Percentiles rank a stretch among this genome's conserved stretches.
Conservation (phyloP, 2,329 filamentous ascomycete species). For the Chaetothyriales sp. region DNA sequence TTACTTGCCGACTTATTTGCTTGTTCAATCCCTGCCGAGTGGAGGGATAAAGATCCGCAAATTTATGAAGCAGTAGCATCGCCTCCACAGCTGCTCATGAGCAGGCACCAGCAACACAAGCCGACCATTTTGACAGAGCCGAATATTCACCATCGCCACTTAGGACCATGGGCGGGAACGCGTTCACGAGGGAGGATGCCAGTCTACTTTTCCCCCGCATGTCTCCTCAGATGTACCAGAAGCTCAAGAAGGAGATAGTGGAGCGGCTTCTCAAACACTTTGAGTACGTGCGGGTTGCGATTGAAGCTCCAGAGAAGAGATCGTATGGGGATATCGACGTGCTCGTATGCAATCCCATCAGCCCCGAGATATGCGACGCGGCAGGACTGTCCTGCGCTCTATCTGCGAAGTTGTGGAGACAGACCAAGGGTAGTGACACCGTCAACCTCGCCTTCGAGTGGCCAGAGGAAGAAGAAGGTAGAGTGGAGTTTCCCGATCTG, state of each 20-base stretch:
- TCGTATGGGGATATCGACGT: slow-evolving; percentile 63
- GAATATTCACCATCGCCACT: neutral
- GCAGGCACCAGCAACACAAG: neutral
- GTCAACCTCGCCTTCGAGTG: slow-evolving; percentile 19
- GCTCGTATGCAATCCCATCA: slow-evolving; percentile 38
- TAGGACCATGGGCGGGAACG: slow-evolving; percentile 38
- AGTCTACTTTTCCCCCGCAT: slow-evolving; percentile 46
- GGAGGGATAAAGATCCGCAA: too few species aligned
- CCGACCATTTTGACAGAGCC: too few species aligned
- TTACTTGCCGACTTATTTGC: too few species aligned
- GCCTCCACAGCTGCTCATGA: neutral
- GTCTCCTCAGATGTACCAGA: slow-evolving; percentile 40
- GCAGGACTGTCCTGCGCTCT: slow-evolving; percentile 6
- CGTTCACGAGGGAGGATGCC: slow-evolving; percentile 40
- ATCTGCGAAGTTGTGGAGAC: slow-evolving; percentile 8
- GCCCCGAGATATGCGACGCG: slow-evolving; percentile 7
- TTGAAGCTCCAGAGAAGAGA: slow-evolving; percentile 53
- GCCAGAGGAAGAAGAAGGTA: slow-evolving; percentile 10
- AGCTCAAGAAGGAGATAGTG: slow-evolving; percentile 30
- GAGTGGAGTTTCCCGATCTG: neutral
- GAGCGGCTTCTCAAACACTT: slow-evolving; percentile 38
- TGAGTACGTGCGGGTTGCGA: slow-evolving; percentile 40
- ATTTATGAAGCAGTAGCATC: too few species aligned
- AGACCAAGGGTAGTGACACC: slow-evolving; percentile 18
- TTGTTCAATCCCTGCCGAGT: too few species aligned